Percentiles rank a stretch among this genome's conserved stretches.
These are phyloP conservation scores for Penicillium macrosclerotiorum DNA, from an alignment of 495 filamentous ascomycete species.

Conservation along the genomic window DNA sequence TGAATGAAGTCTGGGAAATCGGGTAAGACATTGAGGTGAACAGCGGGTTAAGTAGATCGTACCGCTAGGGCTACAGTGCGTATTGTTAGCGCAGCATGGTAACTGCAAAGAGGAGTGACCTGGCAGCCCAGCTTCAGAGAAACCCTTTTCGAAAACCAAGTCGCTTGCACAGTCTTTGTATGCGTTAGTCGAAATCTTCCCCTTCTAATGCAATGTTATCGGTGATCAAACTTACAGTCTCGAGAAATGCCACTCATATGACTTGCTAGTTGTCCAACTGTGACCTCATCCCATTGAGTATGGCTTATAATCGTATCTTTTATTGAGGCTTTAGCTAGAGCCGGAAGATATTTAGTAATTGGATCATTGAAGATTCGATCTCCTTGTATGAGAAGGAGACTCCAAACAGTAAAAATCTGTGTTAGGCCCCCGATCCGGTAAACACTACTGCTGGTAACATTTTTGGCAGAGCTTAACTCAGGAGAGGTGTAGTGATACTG, in stretches of 20 bases:
- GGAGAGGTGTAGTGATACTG: slow-evolving; percentile 48
- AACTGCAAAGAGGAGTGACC: not conserved
- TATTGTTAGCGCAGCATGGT: slow-evolving; percentile 5
- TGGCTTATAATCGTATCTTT: slow-evolving; percentile 4
- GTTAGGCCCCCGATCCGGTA: slow-evolving; percentile 48
- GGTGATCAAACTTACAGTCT: slow-evolving; percentile 39
- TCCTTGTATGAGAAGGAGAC: slow-evolving; percentile 43
- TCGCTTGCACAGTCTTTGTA: slow-evolving; percentile 6
- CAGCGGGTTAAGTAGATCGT: not conserved
- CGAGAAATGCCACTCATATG: slow-evolving; percentile 38
- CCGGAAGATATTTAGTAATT: slow-evolving; percentile 51
- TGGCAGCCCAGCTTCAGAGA: not conserved
- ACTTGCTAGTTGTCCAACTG: slow-evolving; percentile 42
- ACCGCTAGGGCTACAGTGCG: slow-evolving; percentile 8
- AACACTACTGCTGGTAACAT: slow-evolving; percentile 36
- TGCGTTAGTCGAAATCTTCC: not conserved
- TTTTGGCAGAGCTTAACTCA: slow-evolving; percentile 24
- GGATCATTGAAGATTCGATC: slow-evolving; percentile 41
- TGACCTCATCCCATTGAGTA: slow-evolving; percentile 40
- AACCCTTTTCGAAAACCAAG: not conserved
- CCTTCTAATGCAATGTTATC: too few relatives aligned
- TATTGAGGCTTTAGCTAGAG: slow-evolving; percentile 30
- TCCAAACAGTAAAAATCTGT: slow-evolving; percentile 44
- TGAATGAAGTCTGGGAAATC: slow-evolving; percentile 8
- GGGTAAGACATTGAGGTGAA: too few relatives aligned